Conservation (phyloP, 176 grass and related monocot species). For the Pontederia paniculata region DNA sequence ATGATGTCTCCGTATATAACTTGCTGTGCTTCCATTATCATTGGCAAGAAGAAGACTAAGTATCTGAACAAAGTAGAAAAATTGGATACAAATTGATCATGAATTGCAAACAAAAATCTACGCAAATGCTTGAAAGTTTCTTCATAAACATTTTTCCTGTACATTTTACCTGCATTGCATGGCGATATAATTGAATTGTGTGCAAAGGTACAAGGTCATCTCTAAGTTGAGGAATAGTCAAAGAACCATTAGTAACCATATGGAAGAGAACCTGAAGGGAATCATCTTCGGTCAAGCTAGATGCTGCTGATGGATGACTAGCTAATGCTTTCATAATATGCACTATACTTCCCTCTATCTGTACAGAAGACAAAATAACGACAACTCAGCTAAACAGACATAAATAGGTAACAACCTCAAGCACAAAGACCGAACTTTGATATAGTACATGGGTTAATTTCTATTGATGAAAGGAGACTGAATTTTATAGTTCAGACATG, state of each 20-base stretch:
- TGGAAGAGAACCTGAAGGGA: slow-evolving; percentile 88
- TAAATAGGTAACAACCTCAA: slow-evolving; percentile 11
- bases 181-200: slow-evolving; percentile 96
- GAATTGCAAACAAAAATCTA: neutral
- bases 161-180: slow-evolving; percentile 81
- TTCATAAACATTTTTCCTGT: neutral
- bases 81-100: slow-evolving; percentile 14
- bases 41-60: slow-evolving; percentile 96
- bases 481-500: too few relatives aligned
- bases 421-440: neutral
- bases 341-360: slow-evolving; percentile 90
- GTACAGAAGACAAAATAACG: slow-evolving; percentile 21
- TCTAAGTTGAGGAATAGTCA: slow-evolving; percentile 63
- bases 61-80: slow-evolving; percentile 42
- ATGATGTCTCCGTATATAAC: slow-evolving; percentile 80
- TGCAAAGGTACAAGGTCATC: slow-evolving; percentile 81
- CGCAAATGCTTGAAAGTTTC: neutral
- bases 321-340: slow-evolving; percentile 99
- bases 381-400: slow-evolving; percentile 11
- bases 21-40: slow-evolving; percentile 89
- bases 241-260: slow-evolving; percentile 87
- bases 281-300: slow-evolving; percentile 91
- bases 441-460: too few relatives aligned
- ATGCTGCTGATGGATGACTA: slow-evolving; percentile 71
- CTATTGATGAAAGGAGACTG: too few relatives aligned